phyloP scores from a whole-genome alignment of 1,284 basidiomycete species.

The Amylostereum chailletii region DNA sequence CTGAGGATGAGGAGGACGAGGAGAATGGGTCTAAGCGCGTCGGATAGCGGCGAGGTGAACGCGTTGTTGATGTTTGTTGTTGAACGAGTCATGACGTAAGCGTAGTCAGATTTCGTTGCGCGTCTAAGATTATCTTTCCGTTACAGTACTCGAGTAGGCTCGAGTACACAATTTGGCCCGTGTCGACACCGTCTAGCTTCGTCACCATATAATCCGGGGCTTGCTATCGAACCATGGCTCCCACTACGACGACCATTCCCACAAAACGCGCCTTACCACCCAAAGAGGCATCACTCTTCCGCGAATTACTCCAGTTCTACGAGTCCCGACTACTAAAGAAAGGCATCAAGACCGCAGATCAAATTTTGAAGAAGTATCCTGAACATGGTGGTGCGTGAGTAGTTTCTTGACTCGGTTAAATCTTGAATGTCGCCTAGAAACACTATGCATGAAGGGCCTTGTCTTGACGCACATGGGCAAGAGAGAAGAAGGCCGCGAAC shows the following conservation, averaged over 20 bases:
- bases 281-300: conserved; percentile 85
- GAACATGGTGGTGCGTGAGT: conserved; percentile 80
- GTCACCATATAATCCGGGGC: neutral
- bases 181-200: no score
- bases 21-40: conserved; percentile 22
- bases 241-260: conserved; percentile 21
- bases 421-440: conserved; percentile 47
- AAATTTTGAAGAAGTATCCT: conserved; percentile 92
- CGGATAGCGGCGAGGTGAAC: conserved; percentile 11
- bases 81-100: no score
- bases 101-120: no score
- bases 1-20: neutral
- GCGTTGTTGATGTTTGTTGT: neutral
- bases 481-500: conserved; percentile 76
- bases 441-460: conserved; percentile 90
- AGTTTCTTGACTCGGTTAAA: conserved; percentile 7
- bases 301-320: conserved; percentile 84
- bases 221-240: conserved; percentile 17
- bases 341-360: conserved; percentile 87
- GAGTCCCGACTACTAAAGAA: conserved; percentile 89
- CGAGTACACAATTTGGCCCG: no score
- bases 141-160: no score
- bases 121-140: no score
- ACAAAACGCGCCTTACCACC: conserved; percentile 55
- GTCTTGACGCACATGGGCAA: conserved; percentile 79